phyloP scores from a whole-genome alignment of 1,284 basidiomycete species.

The Pisolithus thermaeus region DNA sequence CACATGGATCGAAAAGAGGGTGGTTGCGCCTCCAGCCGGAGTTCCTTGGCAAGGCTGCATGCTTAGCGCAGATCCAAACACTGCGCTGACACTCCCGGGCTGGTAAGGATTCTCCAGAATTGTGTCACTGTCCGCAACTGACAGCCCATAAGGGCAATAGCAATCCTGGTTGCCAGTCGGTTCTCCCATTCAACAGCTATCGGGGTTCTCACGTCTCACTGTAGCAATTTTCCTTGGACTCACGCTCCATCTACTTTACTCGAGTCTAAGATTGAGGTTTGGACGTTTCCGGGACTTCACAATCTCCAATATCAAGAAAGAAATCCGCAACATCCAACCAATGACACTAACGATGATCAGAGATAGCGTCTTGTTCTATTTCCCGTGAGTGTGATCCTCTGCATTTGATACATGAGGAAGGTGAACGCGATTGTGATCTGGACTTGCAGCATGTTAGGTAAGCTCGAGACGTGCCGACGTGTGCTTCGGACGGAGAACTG shows the following conservation, averaged over 20 bases:
- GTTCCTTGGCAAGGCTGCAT: conserved; percentile 10
- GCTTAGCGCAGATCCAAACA: conserved; percentile 5
- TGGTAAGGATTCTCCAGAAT: too few species aligned
- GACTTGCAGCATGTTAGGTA: neutral
- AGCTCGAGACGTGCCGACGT: neutral
- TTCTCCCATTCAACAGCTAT: neutral
- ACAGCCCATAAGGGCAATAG: too few species aligned
- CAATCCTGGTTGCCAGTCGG: too few species aligned
- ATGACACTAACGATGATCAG: conserved; percentile 7
- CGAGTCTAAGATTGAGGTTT: neutral
- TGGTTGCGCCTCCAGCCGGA: conserved; percentile 15
- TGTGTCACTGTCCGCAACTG: too few species aligned
- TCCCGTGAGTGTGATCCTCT: conserved; percentile 11
- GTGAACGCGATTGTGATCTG: neutral
- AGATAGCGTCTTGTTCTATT: conserved; percentile 15
- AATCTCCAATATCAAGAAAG: neutral
- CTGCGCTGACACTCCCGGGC: neutral
- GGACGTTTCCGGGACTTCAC: neutral
- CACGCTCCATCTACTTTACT: neutral
- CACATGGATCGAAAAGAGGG: conserved; percentile 9
- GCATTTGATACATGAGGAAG: neutral
- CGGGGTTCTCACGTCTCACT: neutral
- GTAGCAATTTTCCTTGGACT: neutral
- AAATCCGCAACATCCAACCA: neutral
- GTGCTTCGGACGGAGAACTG: neutral